Base-by-base conservation (phyloP, 345 rosid species). In the Hibiscus tridactylites region DNA sequence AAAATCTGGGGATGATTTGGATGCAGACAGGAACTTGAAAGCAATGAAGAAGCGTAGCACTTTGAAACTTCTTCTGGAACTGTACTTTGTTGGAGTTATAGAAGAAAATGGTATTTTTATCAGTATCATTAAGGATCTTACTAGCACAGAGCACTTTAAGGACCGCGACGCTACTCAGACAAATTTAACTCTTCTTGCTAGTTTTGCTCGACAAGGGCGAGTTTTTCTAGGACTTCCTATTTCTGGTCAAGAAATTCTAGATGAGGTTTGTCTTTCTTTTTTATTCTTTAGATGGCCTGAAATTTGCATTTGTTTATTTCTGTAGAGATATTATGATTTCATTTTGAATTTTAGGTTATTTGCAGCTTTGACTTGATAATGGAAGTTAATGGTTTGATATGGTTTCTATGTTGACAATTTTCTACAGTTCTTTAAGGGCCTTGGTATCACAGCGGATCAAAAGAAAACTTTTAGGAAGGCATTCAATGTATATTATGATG, bases 181-280 rank as follows among this genome's bases (percentile, higher is more conserved):
- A 68, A 96, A 96, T 82, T 77, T 92, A 79, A 90, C 99, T 56
- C 92, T 96, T 75, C 96, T 96, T 73, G 90, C 95, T 74, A 86
- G 96, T 85, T 96, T 96, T 86, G 97, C 97, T 83, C 85, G 96
- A 58, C 99, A 96, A 91, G 99, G 95, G 67, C 88, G 98, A 85
- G 81, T 88, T 57, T 92, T 96, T 79, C 77, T 96, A 56, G 99
- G 98, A 54, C 91, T 96, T 78, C 87, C 97, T n/a, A 81, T 84
- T 4, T 88, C 98, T 77, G 94, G 93, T 70, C 99, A 79, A 74
- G 98, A 96, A 77, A 71, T 83, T 75, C 80, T 81, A 58, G 97
- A 91, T 81, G 98, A 96, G 89, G 99, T 96, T 77, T 68, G 74
- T 3, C 44, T 56, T 59, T 39, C 44, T 39, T 57, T 49, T 47